Evolutionary conservation across 2,329 filamentous ascomycete species (phyloP).

Genomic region (Didymella sp.): DNA sequence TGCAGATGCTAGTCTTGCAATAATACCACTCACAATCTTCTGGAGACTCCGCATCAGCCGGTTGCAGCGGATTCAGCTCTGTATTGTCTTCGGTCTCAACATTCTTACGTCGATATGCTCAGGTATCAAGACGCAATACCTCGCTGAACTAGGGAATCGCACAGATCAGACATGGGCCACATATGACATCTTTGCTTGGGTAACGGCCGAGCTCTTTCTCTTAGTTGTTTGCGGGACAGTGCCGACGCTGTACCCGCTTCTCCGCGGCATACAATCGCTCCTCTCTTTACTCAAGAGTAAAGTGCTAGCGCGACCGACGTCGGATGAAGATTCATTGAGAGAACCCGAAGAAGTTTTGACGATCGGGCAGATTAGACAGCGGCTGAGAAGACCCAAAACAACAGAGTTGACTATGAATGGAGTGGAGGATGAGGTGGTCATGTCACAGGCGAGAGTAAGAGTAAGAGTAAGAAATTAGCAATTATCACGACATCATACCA

Average conservation of each 20-base stretch:
- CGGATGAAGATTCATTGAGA: background rate
- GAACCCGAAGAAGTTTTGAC: constrained; percentile 1
- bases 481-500: too few relatives aligned
- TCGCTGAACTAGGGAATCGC: constrained; percentile 5
- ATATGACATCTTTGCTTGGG: constrained; percentile 14
- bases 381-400: background rate
- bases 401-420: background rate
- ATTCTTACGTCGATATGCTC: constrained; percentile 14
- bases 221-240: constrained; percentile 9
- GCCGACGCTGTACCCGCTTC: constrained; percentile 3
- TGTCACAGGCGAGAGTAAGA: background rate
- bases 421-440: background rate
- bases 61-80: constrained; percentile 5
- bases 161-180: constrained; percentile 16
- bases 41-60: constrained; percentile 5
- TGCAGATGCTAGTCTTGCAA: constrained; percentile 9
- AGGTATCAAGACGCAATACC: constrained; percentile 14
- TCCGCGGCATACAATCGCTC: constrained; percentile 1
- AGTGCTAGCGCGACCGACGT: background rate
- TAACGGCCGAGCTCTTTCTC: constrained; percentile 11
- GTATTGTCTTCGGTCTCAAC: constrained; percentile 15
- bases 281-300: background rate
- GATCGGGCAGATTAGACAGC: constrained; percentile 1
- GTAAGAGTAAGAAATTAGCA: too few relatives aligned
- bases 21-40: constrained; percentile 12